These are phyloP conservation scores for Amoebophrya sp. DNA, from an alignment of 169 alveolate genomes.

Conservation along the genomic window DNA sequence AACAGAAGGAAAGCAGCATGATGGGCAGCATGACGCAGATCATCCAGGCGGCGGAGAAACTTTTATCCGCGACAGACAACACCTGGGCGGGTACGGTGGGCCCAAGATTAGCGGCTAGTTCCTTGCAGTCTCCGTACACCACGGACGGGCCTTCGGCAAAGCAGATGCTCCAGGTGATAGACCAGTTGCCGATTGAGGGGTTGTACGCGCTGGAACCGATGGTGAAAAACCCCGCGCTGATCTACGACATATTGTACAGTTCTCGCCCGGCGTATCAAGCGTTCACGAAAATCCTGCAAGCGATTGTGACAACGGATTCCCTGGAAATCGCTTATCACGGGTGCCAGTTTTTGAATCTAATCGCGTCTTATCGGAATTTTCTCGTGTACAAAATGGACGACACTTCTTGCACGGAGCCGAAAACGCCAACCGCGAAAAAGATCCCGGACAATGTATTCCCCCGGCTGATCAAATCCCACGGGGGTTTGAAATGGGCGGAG, in stretches of 20 bases:
- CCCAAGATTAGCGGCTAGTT: not conserved
- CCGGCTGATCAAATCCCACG: not conserved
- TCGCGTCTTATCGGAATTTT: not conserved
- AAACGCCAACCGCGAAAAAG: not conserved
- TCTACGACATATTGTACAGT: not conserved
- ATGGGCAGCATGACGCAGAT: not conserved
- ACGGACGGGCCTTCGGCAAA: not conserved
- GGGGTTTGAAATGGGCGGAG: not conserved
- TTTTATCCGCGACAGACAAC: not conserved
- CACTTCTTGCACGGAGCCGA: too few species aligned
- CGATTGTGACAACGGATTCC: not conserved
- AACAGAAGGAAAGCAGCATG: not conserved
- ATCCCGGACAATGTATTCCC: not conserved
- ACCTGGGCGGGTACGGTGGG: not conserved
- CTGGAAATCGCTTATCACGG: not conserved
- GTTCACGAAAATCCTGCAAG: not conserved
- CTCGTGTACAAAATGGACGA: too few species aligned
- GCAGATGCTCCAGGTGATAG: not conserved
- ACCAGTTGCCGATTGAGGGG: constrained; percentile 7
- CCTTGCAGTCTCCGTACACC: not conserved
- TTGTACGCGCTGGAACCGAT: not conserved
- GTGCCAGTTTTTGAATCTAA: not conserved
- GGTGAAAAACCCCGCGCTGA: not conserved
- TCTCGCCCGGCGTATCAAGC: not conserved
- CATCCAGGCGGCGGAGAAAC: not conserved